phyloP scores from a whole-genome alignment of 2,329 filamentous ascomycete species.

The Sarocladium brachiariae region DNA sequence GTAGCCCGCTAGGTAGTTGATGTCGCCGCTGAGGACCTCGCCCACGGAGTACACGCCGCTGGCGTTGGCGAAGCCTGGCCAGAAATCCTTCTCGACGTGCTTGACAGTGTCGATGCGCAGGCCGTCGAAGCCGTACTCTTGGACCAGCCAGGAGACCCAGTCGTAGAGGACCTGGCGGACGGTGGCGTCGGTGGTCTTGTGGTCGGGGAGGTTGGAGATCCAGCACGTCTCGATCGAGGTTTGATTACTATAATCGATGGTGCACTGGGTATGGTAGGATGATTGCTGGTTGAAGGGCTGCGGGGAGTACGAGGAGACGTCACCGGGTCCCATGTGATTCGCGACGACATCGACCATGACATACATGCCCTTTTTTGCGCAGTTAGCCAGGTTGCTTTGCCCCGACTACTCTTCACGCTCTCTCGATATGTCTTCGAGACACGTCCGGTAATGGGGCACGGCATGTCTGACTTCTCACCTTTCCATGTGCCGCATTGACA shows the following conservation, averaged over 20 bases:
- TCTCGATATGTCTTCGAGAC: no score
- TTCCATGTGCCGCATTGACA: conserved; percentile 47
- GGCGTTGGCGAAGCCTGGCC: conserved; percentile 43
- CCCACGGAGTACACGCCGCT: conserved; percentile 54
- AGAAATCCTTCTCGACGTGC: conserved; percentile 54
- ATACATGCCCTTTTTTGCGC: conserved; percentile 31
- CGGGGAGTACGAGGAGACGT: conserved; percentile 39
- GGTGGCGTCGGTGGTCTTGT: conserved; percentile 45
- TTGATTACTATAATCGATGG: conserved; percentile 48
- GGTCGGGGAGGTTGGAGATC: conserved; percentile 54
- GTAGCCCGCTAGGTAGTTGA: conserved; percentile 44
- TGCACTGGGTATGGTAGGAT: conserved; percentile 56
- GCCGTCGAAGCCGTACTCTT: conserved; percentile 56
- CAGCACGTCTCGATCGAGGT: conserved; percentile 42
- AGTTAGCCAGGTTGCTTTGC: no score
- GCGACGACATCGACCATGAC: conserved; percentile 57
- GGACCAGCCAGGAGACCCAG: conserved; percentile 54
- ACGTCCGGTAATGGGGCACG: no score
- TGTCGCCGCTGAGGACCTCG: conserved; percentile 51
- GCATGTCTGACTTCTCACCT: conserved; percentile 39
- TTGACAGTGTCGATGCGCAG: conserved; percentile 56
- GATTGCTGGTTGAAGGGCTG: conserved; percentile 41
- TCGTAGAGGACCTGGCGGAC: conserved; percentile 44
- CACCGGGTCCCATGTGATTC: conserved; percentile 49
- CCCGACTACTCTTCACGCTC: no score